A percentile compares a stretch with the other conserved stretches of the same genome.
These are phyloP conservation scores for Apiotrichum montevideense DNA, from an alignment of 1,284 basidiomycete genomes.

Conservation along the genomic window DNA sequence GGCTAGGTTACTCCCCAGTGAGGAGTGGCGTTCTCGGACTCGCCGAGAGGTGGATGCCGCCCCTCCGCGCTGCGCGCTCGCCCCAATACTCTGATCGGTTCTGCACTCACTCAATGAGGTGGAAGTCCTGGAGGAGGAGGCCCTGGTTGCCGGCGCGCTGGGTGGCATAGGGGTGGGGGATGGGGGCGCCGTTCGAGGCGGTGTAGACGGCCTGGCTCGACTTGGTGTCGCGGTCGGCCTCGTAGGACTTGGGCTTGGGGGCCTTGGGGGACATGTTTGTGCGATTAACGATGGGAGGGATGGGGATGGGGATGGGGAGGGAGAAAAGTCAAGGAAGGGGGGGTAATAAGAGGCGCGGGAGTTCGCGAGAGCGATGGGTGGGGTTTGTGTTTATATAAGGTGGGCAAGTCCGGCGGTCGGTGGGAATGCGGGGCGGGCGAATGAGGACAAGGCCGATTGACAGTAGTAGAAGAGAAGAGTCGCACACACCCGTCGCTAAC, in stretches of 20 bases:
- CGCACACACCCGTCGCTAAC: too few species aligned
- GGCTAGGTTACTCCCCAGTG: too few species aligned
- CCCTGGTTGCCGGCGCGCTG: conserved; percentile 70
- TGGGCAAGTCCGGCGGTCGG: too few species aligned
- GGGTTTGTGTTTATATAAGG: background rate
- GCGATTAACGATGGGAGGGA: background rate
- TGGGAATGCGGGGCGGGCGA: background rate
- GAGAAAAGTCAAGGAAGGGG: background rate
- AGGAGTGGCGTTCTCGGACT: too few species aligned
- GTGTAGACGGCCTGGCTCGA: conserved; percentile 56
- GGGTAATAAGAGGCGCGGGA: too few species aligned
- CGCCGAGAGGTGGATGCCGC: too few species aligned
- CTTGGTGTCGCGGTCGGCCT: conserved; percentile 3
- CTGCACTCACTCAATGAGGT: conserved; percentile 13
- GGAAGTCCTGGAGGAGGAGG: conserved; percentile 71
- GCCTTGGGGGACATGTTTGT: background rate
- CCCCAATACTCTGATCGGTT: too few species aligned
- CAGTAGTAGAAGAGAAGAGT: background rate
- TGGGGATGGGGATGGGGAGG: background rate
- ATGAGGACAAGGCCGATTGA: background rate
- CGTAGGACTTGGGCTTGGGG: conserved; percentile 12
- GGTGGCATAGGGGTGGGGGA: conserved; percentile 57
- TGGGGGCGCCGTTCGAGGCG: conserved; percentile 70
- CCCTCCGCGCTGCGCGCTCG: too few species aligned
- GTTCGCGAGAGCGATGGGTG: too few species aligned